phyloP scores from a whole-genome alignment of 768 basidiomycete genomes.

The Russula earlei region DNA sequence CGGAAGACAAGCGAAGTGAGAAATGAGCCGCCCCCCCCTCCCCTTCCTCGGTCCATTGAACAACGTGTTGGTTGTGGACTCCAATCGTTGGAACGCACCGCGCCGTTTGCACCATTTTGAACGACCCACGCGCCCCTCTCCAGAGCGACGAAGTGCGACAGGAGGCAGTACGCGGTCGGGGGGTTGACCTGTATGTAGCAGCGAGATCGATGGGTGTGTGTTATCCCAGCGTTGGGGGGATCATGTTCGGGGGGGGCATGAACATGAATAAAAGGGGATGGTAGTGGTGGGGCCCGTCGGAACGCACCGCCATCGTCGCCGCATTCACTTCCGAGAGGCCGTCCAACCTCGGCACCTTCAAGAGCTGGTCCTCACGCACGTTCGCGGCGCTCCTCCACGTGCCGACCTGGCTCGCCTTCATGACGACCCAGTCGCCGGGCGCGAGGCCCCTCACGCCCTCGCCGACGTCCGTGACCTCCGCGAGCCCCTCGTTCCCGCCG shows the following conservation, averaged over 20 bases:
- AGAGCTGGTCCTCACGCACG: conserved; percentile 44
- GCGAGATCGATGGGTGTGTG: neutral
- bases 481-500: conserved; percentile 73
- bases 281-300: no score
- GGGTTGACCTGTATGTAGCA: conserved; percentile 55
- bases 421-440: conserved; percentile 65
- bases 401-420: conserved; percentile 58
- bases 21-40: no score
- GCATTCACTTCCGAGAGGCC: conserved; percentile 50
- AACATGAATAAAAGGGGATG: neutral
- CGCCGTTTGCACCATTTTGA: conserved; percentile 82
- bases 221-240: no score
- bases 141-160: conserved; percentile 57
- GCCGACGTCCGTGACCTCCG: conserved; percentile 54
- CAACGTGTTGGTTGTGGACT: neutral
- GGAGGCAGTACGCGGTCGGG: conserved; percentile 76
- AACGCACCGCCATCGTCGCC: conserved; percentile 63
- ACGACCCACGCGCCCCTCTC: conserved; percentile 68
- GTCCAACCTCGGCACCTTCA: conserved; percentile 44
- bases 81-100: conserved; percentile 38
- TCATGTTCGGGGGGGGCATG: no score
- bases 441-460: conserved; percentile 38
- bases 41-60: neutral
- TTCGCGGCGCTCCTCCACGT: conserved; percentile 62
- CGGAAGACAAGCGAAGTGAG: neutral